Percentiles rank a stretch among this genome's conserved stretches.
Evolutionary conservation across 768 basidiomycete genomes (phyloP).

Genomic region (Lentinula lateritia): DNA sequence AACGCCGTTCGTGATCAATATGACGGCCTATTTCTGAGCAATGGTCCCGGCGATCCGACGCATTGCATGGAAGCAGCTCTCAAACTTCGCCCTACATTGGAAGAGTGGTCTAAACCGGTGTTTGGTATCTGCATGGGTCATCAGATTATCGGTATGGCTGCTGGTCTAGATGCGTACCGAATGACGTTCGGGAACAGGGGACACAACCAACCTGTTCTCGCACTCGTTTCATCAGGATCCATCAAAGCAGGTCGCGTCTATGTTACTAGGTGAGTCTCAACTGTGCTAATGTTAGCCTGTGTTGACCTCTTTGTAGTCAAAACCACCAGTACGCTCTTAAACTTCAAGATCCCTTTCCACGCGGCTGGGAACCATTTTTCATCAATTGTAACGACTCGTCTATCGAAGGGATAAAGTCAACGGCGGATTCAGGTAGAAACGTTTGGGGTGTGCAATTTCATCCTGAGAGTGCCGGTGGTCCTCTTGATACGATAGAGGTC

Average conservation of each 20-base stretch:
- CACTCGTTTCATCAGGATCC: conserved; percentile 87
- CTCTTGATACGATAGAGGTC: conserved; percentile 96
- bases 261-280: conserved; percentile 73
- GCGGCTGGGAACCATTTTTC: conserved; percentile 98
- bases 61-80: conserved; percentile 83
- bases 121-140: conserved; percentile 99
- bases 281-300: neutral
- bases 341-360: conserved; percentile 91
- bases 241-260: conserved; percentile 96
- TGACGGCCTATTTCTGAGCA: conserved; percentile 94
- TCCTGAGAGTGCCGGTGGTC: conserved; percentile 97
- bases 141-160: conserved; percentile 96
- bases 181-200: conserved; percentile 99
- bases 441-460: conserved; percentile 99
- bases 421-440: conserved; percentile 78
- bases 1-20: conserved; percentile 84
- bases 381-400: conserved; percentile 99
- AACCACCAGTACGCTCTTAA: conserved; percentile 98
- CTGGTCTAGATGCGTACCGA: conserved; percentile 91
- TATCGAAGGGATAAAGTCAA: conserved; percentile 97
- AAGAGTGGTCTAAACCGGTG: conserved; percentile 89
- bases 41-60: conserved; percentile 92
- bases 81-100: conserved; percentile 73
- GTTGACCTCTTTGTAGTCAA: conserved; percentile 45
- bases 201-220: conserved; percentile 97